Evolutionary conservation across 2,329 filamentous ascomycete species (phyloP).

Genomic region (Aspergillus ochraceoroseus): DNA sequence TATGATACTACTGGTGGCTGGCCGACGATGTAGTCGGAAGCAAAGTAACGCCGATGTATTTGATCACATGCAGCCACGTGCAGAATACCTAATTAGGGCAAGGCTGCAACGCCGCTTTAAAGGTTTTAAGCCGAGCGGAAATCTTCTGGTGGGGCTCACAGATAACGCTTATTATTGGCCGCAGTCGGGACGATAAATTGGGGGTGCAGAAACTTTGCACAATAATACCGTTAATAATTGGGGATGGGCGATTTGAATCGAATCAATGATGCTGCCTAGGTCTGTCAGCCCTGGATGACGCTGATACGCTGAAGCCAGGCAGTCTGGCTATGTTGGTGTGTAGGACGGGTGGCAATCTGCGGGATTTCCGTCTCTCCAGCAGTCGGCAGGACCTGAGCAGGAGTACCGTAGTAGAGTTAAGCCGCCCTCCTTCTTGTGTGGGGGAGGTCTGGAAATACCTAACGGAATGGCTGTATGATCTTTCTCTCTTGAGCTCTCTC

Average conservation of each 20-base stretch:
- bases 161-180: slow-evolving; percentile 14
- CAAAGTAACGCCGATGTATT: slow-evolving; percentile 1
- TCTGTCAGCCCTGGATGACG: slow-evolving; percentile 14
- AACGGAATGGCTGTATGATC: too few species aligned
- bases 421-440: too few species aligned
- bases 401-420: too few species aligned
- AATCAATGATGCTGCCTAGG: slow-evolving; percentile 11
- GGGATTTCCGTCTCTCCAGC: too few species aligned
- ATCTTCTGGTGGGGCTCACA: slow-evolving; percentile 5
- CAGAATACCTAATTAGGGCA: slow-evolving; percentile 13
- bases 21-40: slow-evolving; percentile 2
- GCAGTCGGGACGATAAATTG: slow-evolving; percentile 9
- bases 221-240: too few species aligned
- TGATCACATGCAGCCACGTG: slow-evolving; percentile 20
- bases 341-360: slow-evolving; percentile 8
- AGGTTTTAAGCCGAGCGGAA: slow-evolving; percentile 5
- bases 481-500: too few species aligned
- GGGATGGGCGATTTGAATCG: slow-evolving; percentile 1
- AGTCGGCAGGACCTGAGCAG: too few species aligned
- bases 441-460: too few species aligned
- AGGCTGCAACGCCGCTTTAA: slow-evolving; percentile 15
- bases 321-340: too few species aligned
- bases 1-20: slow-evolving; percentile 11
- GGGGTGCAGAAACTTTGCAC: slow-evolving; percentile 12
- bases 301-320: slow-evolving; percentile 15